phyloP scores from a whole-genome alignment of 768 basidiomycete genomes.

The Termitomyces sp. region DNA sequence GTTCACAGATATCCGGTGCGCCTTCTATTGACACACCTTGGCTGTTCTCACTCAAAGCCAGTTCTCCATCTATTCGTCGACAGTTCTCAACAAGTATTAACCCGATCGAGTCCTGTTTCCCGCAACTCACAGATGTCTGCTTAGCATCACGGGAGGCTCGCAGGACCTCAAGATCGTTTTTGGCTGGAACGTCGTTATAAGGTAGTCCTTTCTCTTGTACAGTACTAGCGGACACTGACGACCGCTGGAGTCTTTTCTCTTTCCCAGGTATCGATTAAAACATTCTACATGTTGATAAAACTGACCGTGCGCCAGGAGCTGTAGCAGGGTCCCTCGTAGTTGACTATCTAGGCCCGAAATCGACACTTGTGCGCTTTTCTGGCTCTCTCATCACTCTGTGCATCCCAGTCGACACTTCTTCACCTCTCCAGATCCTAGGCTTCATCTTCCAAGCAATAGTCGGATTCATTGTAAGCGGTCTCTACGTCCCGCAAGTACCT shows the following conservation, averaged over 20 bases:
- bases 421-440: too few species aligned
- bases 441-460: too few species aligned
- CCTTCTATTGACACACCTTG: too few species aligned
- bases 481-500: too few species aligned
- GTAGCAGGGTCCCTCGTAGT: conserved; percentile 67
- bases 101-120: too few species aligned
- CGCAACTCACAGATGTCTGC: too few species aligned
- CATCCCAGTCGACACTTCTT: too few species aligned
- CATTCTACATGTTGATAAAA: too few species aligned
- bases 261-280: conserved; percentile 22
- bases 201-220: conserved; percentile 23
- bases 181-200: conserved; percentile 82
- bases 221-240: too few species aligned
- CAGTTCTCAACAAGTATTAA: conserved; percentile 52
- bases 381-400: too few species aligned
- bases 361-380: conserved; percentile 46
- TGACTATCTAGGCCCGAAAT: conserved; percentile 69
- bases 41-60: background rate
- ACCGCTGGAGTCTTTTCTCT: conserved; percentile 21
- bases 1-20: too few species aligned
- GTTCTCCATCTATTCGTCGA: background rate
- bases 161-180: conserved; percentile 54
- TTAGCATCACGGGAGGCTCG: conserved; percentile 51
- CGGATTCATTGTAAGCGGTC: too few species aligned
- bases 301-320: conserved; percentile 30